A percentile compares a stretch with the other conserved stretches of the same genome.
Conservation (phyloP, 768 basidiomycete species). For the Lyophyllum decastes region DNA sequence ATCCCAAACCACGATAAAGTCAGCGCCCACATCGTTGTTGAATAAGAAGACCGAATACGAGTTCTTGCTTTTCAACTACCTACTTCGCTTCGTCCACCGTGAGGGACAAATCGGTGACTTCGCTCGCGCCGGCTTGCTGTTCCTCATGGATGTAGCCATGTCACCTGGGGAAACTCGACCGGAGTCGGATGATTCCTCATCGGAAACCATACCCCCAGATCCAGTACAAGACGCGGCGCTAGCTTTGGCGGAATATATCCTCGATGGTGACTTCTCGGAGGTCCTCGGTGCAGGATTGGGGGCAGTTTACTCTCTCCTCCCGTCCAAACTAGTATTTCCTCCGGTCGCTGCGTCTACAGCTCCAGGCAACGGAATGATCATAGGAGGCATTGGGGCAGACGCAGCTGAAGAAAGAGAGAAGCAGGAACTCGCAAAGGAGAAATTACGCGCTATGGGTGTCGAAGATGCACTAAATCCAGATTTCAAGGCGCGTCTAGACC, state of each 20-base stretch:
- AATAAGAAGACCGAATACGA: constrained; percentile 86
- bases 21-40: constrained; percentile 41
- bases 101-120: constrained; percentile 94
- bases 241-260: constrained; percentile 88
- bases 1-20: constrained; percentile 59
- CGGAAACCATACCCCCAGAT: constrained; percentile 43
- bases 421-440: constrained; percentile 48
- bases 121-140: constrained; percentile 88
- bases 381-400: constrained; percentile 63
- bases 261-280: constrained; percentile 98
- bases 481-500: constrained; percentile 79
- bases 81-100: constrained; percentile 91
- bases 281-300: constrained; percentile 92
- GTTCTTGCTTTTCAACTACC: constrained; percentile 93
- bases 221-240: constrained; percentile 84
- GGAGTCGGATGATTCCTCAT: constrained; percentile 34
- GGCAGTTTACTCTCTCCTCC: constrained; percentile 90
- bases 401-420: constrained; percentile 58
- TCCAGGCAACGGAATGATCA: constrained; percentile 61
- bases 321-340: constrained; percentile 79
- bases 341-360: constrained; percentile 41
- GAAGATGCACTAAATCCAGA: constrained; percentile 76
- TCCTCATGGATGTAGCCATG: constrained; percentile 95
- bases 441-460: constrained; percentile 61
- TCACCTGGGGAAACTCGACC: constrained; percentile 58